phyloP scores from a whole-genome alignment of 768 basidiomycete genomes.

The Amanita rimosa region DNA sequence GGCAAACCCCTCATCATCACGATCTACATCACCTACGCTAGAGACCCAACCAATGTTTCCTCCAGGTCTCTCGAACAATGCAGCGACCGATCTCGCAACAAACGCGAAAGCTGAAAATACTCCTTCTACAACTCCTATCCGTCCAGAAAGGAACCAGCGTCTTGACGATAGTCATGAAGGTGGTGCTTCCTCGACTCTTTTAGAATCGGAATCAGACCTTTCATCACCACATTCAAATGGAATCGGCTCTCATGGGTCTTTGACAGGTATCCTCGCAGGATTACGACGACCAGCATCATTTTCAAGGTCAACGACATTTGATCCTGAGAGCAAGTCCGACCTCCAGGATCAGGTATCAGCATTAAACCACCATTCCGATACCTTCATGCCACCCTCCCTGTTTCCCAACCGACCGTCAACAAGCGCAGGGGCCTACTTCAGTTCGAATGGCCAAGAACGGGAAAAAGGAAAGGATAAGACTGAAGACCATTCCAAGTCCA shows the following conservation, averaged over 20 bases:
- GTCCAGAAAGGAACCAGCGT: background rate
- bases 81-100: background rate
- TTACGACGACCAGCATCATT: conserved; percentile 12
- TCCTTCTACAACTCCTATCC: background rate
- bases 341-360: background rate
- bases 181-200: background rate
- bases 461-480: conserved; percentile 14
- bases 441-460: conserved; percentile 25
- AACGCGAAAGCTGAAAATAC: background rate
- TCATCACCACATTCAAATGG: background rate
- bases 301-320: background rate
- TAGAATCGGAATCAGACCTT: background rate
- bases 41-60: conserved; percentile 8
- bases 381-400: conserved; percentile 12
- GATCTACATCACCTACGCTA: conserved; percentile 9
- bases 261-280: conserved; percentile 11
- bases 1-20: conserved; percentile 12
- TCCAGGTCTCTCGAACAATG: background rate
- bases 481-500: conserved; percentile 16
- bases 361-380: background rate
- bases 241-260: background rate
- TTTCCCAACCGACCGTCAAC: conserved; percentile 11
- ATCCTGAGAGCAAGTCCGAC: background rate
- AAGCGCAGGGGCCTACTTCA: conserved; percentile 7
- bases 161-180: background rate